Evolutionary conservation across 2,329 filamentous ascomycete species (phyloP).

Genomic region (Dendrostoma leiphaemia): DNA sequence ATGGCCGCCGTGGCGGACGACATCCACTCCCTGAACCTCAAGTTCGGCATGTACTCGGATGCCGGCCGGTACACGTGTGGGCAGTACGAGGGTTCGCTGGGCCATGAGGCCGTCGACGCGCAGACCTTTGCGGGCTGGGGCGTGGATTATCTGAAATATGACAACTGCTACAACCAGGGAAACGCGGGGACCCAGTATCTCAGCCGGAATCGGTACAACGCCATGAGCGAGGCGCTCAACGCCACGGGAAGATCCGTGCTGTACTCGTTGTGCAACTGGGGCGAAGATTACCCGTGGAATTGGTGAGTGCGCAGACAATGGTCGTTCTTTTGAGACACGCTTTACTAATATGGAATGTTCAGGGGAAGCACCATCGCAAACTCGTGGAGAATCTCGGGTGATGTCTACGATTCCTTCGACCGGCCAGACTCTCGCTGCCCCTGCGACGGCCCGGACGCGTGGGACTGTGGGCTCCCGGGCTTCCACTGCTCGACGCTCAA

Average conservation of each 20-base stretch:
- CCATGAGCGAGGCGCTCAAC: slow-evolving; percentile 33
- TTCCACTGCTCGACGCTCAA: slow-evolving; percentile 16
- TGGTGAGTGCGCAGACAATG: slow-evolving; percentile 19
- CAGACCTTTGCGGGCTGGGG: slow-evolving; percentile 51
- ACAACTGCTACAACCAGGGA: slow-evolving; percentile 41
- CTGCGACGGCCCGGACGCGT: slow-evolving; percentile 17
- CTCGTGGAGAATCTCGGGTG: slow-evolving; percentile 33
- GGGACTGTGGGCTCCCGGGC: slow-evolving; percentile 9
- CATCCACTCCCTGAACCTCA: slow-evolving; percentile 33
- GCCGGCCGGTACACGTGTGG: slow-evolving; percentile 50
- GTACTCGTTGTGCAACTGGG: slow-evolving; percentile 35
- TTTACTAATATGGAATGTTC: not conserved
- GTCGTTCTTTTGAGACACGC: not conserved
- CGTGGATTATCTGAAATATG: slow-evolving; percentile 53
- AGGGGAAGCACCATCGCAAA: slow-evolving; percentile 27
- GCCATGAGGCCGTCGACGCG: slow-evolving; percentile 52
- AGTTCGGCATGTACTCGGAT: slow-evolving; percentile 38
- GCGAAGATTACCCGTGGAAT: slow-evolving; percentile 27
- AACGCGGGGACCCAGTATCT: slow-evolving; percentile 25
- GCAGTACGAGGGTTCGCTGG: slow-evolving; percentile 47
- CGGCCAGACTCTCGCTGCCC: slow-evolving; percentile 32
- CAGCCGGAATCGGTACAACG: slow-evolving; percentile 28
- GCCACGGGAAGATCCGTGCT: slow-evolving; percentile 30
- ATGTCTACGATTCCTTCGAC: slow-evolving; percentile 33
- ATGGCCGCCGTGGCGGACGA: slow-evolving; percentile 34